These are phyloP conservation scores for Zymoseptoria pseudotritici DNA, from an alignment of 2,329 filamentous ascomycete species.

Conservation along the genomic window DNA sequence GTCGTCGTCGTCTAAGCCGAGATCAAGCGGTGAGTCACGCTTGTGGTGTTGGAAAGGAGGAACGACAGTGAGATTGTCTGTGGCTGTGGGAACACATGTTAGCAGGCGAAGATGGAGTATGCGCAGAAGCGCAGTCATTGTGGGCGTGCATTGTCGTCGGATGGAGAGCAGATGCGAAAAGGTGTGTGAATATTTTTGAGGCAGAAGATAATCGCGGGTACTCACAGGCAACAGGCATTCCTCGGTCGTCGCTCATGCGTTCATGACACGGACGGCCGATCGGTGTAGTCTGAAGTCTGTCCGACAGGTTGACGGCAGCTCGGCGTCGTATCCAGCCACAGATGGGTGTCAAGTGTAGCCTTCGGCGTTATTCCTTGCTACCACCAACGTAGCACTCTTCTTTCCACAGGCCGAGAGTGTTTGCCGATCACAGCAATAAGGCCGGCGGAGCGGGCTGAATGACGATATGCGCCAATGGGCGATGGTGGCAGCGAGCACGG, in stretches of 20 bases:
- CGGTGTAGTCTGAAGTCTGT: not conserved
- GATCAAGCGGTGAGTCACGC: constrained; percentile 30
- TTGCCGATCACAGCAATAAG: constrained; percentile 13
- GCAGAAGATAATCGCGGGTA: constrained; percentile 9
- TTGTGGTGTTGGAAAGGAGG: constrained; percentile 28
- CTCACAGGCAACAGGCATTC: constrained; percentile 26
- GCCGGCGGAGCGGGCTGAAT: constrained; percentile 7
- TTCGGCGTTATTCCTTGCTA: constrained; percentile 9
- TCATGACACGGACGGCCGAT: constrained; percentile 9
- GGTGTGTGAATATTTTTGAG: not conserved
- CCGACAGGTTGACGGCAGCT: constrained; percentile 1
- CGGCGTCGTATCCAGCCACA: not conserved
- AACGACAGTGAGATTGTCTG: constrained; percentile 26
- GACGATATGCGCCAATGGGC: constrained; percentile 12
- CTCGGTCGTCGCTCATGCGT: constrained; percentile 17
- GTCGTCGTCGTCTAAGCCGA: constrained; percentile 33
- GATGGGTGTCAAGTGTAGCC: constrained; percentile 8
- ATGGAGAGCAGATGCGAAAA: not conserved
- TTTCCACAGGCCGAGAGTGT: constrained; percentile 10
- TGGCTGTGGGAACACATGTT: constrained; percentile 12
- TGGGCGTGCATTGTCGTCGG: constrained; percentile 5
- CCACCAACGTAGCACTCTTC: constrained; percentile 1
- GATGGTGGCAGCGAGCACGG: constrained; percentile 8
- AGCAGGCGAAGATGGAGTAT: constrained; percentile 5
- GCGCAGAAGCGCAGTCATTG: not conserved